phyloP scores from a whole-genome alignment of 2,329 filamentous ascomycete genomes.

The Chrysosphaeria jannelii region DNA sequence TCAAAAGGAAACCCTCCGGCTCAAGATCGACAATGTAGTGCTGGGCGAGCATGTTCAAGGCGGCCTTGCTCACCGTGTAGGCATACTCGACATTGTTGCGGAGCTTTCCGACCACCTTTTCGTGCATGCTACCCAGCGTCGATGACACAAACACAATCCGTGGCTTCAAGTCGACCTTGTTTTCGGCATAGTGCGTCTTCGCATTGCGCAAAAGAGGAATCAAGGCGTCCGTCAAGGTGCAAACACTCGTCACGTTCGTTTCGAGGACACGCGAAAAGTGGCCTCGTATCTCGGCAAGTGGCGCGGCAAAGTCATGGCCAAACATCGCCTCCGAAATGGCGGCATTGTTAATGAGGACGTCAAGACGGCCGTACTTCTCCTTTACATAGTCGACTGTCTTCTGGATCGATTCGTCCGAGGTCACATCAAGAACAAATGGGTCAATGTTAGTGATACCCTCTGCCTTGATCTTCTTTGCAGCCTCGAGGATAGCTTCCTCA shows the following conservation, averaged over 20 bases:
- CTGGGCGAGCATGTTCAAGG: constrained; percentile 7
- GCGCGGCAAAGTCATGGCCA: too few relatives aligned
- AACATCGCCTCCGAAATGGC: constrained; percentile 1
- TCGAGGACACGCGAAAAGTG: constrained; percentile 1
- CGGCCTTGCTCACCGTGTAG: constrained; percentile 7
- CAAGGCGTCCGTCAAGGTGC: constrained; percentile 8
- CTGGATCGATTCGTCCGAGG: constrained; percentile 12
- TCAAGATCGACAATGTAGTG: constrained; percentile 8
- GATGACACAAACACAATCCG: constrained; percentile 7
- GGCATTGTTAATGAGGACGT: constrained; percentile 9
- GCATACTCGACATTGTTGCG: constrained; percentile 2
- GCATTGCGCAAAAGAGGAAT: constrained; percentile 9
- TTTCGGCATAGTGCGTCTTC: constrained; percentile 5
- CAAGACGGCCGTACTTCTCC: constrained; percentile 8
- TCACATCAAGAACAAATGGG: constrained; percentile 13
- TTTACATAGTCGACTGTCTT: constrained; percentile 8
- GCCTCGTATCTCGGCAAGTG: not conserved
- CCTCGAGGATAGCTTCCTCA: constrained; percentile 9
- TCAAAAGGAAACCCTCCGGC: constrained; percentile 9
- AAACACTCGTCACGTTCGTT: constrained; percentile 7
- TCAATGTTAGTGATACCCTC: constrained; percentile 8
- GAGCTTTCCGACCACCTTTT: constrained; percentile 3
- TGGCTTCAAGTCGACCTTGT: constrained; percentile 3
- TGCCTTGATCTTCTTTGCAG: constrained; percentile 7
- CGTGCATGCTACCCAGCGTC: constrained; percentile 5